phyloP scores from a whole-genome alignment of 2,329 filamentous ascomycete genomes.

The Biscogniauxia sp. region DNA sequence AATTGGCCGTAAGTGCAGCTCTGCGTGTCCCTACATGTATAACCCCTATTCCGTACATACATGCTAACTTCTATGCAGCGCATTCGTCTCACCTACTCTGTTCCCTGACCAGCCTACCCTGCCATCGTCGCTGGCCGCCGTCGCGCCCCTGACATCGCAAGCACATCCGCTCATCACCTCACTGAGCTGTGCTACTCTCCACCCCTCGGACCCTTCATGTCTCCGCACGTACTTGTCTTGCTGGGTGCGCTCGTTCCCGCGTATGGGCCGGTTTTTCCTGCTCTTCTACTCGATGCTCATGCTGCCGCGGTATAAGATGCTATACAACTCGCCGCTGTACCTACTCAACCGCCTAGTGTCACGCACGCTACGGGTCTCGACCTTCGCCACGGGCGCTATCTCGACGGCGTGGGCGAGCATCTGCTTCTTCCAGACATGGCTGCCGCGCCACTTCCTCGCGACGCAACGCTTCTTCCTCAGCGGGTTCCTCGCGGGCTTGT shows the following conservation, averaged over 20 bases:
- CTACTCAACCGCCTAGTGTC: constrained; percentile 66
- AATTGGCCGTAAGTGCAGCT: constrained; percentile 71
- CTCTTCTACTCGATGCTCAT: constrained; percentile 70
- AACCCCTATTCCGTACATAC: not conserved
- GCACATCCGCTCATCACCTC: constrained; percentile 85
- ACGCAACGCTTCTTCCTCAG: constrained; percentile 88
- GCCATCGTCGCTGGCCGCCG: constrained; percentile 60
- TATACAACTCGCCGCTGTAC: constrained; percentile 68
- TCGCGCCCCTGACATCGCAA: constrained; percentile 75
- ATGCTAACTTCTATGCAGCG: constrained; percentile 41
- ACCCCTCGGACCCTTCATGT: constrained; percentile 86
- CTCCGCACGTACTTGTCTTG: constrained; percentile 83
- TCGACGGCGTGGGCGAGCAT: constrained; percentile 85
- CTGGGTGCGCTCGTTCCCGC: constrained; percentile 80
- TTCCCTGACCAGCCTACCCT: constrained; percentile 72
- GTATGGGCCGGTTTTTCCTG: constrained; percentile 74
- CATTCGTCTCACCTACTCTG: constrained; percentile 81
- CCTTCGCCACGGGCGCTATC: constrained; percentile 79
- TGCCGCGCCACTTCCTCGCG: constrained; percentile 72
- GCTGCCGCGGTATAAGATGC: constrained; percentile 63
- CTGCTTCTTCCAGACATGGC: constrained; percentile 79
- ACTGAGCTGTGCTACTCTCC: constrained; percentile 85
- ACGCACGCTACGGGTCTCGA: constrained; percentile 68
- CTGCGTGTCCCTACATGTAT: not conserved
- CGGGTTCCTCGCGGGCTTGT: constrained; percentile 80